These are phyloP conservation scores for Penicillium samsonianum DNA, from an alignment of 495 filamentous ascomycete species.

Conservation along the genomic window DNA sequence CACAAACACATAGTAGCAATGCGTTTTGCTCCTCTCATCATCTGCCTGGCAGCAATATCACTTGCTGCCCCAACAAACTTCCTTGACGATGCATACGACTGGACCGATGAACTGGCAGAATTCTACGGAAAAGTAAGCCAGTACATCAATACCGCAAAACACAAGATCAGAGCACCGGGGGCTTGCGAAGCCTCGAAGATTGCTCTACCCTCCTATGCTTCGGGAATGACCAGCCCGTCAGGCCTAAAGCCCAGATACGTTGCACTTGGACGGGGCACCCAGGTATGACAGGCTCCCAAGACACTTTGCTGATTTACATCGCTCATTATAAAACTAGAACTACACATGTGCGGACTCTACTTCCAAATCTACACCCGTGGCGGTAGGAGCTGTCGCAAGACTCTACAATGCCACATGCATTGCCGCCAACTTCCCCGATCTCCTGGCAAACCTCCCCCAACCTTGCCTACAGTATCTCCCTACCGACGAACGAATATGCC, in stretches of 20 bases:
- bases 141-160: slow-evolving; percentile 31
- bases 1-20: slow-evolving; percentile 27
- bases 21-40: slow-evolving; percentile 31
- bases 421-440: slow-evolving; percentile 62
- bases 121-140: slow-evolving; percentile 45
- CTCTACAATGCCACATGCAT: slow-evolving; percentile 89
- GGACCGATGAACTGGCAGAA: slow-evolving; percentile 37
- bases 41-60: slow-evolving; percentile 36
- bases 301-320: background rate
- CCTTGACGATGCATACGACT: slow-evolving; percentile 40
- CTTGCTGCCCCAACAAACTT: slow-evolving; percentile 39
- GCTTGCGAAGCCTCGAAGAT: slow-evolving; percentile 45
- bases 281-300: slow-evolving; percentile 36
- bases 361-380: slow-evolving; percentile 56
- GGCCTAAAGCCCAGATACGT: slow-evolving; percentile 70
- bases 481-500: slow-evolving; percentile 37
- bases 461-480: slow-evolving; percentile 40
- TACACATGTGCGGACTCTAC: slow-evolving; percentile 75
- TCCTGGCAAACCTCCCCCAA: slow-evolving; percentile 55
- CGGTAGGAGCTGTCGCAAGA: slow-evolving; percentile 74
- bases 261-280: slow-evolving; percentile 80
- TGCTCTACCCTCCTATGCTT: slow-evolving; percentile 40
- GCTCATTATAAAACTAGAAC: slow-evolving; percentile 56
- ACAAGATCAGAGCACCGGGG: slow-evolving; percentile 20
- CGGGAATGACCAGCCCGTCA: slow-evolving; percentile 56